Evolutionary conservation across 352 stramenopile genomes (phyloP).

Genomic region (Globisporangium uncinulatum): DNA sequence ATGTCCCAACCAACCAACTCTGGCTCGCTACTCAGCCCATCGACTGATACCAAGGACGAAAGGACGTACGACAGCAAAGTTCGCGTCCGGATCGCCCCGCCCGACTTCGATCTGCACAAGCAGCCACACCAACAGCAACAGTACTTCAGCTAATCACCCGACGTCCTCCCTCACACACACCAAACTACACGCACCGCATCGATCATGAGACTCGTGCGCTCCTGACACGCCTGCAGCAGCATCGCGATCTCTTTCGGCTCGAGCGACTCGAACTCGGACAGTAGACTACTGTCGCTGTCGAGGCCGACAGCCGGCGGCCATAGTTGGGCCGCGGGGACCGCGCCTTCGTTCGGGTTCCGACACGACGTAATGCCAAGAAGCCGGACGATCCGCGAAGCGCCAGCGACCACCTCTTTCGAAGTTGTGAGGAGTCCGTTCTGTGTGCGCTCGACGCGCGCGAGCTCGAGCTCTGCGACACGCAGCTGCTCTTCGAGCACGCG

Average conservation of each 20-base stretch:
- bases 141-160: neutral
- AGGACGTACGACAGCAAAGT: conserved; percentile 45
- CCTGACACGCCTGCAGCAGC: conserved; percentile 71
- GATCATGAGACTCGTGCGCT: conserved; percentile 62
- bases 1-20: neutral
- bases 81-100: conserved; percentile 54
- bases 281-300: conserved; percentile 40
- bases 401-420: conserved; percentile 72
- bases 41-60: too few species aligned
- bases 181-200: conserved; percentile 40
- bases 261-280: conserved; percentile 67
- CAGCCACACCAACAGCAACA: conserved; percentile 4
- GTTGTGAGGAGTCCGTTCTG: conserved; percentile 60
- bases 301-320: conserved; percentile 55
- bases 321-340: conserved; percentile 44
- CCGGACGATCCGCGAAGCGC: conserved; percentile 62
- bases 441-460: conserved; percentile 55
- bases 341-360: conserved; percentile 46
- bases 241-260: conserved; percentile 51
- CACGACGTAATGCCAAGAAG: conserved; percentile 72
- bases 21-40: too few species aligned
- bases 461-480: conserved; percentile 62
- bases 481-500: conserved; percentile 65
- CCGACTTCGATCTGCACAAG: conserved; percentile 53
- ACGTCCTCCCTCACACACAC: too few species aligned